Evolutionary conservation across 257 asterid species (phyloP).

Genomic region (Ajuga chamaepitys): DNA sequence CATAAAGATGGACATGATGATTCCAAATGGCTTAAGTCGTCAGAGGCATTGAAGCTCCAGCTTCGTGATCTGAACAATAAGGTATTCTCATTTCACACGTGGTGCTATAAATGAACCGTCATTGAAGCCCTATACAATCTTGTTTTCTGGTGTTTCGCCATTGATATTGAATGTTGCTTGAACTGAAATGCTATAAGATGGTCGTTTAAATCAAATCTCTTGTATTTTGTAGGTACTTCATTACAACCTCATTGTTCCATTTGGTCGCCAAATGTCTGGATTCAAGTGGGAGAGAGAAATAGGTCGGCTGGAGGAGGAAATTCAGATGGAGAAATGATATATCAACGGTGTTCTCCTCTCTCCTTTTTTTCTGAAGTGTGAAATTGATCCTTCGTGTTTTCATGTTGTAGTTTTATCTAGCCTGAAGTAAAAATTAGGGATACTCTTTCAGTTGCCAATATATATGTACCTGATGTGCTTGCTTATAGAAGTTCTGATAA

Average conservation of each 20-base stretch:
- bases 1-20: conserved; percentile 26
- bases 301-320: conserved; percentile 44
- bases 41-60: conserved; percentile 60
- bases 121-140: neutral
- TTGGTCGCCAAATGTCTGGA: conserved; percentile 79
- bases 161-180: neutral
- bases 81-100: conserved; percentile 26
- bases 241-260: conserved; percentile 82
- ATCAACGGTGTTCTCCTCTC: neutral
- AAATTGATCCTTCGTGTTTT: too few relatives aligned
- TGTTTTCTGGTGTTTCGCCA: neutral
- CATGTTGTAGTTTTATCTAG: too few relatives aligned
- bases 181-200: neutral
- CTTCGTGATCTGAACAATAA: conserved; percentile 60
- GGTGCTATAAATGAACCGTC: neutral
- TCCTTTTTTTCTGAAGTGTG: too few relatives aligned
- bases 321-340: conserved; percentile 23
- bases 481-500: too few relatives aligned
- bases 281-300: conserved; percentile 84
- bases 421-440: too few relatives aligned
- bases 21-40: conserved; percentile 48
- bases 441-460: too few relatives aligned
- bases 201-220: neutral
- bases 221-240: conserved; percentile 49
- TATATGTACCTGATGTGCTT: too few relatives aligned